Conservation (phyloP, 306 rosid genomes). For the Lotus japonicus region DNA sequence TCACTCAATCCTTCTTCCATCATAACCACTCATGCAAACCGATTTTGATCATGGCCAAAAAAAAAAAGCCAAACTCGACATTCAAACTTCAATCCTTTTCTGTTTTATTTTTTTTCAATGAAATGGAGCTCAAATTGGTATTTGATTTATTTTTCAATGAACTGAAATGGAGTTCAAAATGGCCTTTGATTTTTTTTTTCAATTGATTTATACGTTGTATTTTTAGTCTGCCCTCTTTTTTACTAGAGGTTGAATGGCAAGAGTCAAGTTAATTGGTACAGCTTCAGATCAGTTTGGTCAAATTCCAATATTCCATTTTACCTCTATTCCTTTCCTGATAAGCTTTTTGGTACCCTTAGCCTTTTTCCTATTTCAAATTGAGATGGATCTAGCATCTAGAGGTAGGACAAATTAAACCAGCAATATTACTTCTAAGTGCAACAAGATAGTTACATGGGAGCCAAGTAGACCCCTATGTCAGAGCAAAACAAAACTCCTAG, state of each 20-base stretch:
- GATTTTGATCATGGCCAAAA: too few relatives aligned
- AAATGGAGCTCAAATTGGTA: too few relatives aligned
- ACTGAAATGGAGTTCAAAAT: too few relatives aligned
- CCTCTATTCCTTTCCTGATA: background rate
- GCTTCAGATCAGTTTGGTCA: background rate
- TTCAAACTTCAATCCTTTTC: too few relatives aligned
- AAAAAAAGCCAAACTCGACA: too few relatives aligned
- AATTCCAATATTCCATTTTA: conserved; percentile 14
- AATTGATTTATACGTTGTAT: too few relatives aligned
- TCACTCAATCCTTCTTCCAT: too few relatives aligned
- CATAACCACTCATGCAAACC: too few relatives aligned
- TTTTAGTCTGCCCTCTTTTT: too few relatives aligned
- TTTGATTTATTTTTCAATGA: too few relatives aligned
- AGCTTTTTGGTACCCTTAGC: background rate
- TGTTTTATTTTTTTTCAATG: too few relatives aligned
- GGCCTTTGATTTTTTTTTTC: too few relatives aligned
- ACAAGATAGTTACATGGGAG: conserved; percentile 18
- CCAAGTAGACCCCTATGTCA: conserved; percentile 18
- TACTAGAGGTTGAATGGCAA: background rate
- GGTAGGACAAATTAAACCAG: background rate
- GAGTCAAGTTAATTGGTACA: background rate
- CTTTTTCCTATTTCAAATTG: conserved; percentile 9
- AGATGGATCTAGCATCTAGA: conserved; percentile 11
- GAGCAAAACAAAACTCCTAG: conserved; percentile 20
- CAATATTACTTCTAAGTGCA: conserved; percentile 18